Base-by-base conservation (phyloP, 2,329 filamentous ascomycete genomes). In the Beauveria asiatica region DNA sequence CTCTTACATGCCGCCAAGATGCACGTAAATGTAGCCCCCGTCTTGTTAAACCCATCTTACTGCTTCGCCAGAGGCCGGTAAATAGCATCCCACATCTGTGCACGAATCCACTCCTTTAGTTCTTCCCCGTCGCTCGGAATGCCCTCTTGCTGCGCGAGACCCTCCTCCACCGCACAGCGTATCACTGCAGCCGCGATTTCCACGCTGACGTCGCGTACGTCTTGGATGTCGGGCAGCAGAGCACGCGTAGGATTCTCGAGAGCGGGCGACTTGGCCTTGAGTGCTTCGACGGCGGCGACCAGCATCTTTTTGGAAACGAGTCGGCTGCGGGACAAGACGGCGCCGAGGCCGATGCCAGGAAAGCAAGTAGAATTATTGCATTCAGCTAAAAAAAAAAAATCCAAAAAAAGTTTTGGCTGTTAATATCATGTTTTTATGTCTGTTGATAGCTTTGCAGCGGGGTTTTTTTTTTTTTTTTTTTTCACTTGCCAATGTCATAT, bases 311-410 rank as follows among this genome's bases (percentile, higher is more conserved):
- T 86, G 0, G 87, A 88, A 30, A 96, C 74, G 0, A 85, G 78
- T 13, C 76, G 79, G 3, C 87, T 80, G 16, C 89, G 84, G 27
- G 80, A 86, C 1, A 96, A 81, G 0, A 96, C 83, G 8, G 83
- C 83, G 11, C 90, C 92, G 1, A 96, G 84, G 0, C 90, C 91
- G 61, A 96, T 93, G 0, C 90, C 90, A 0, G 91, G 91, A 72
- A 95, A 96, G 17, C 88, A 88, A 39, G 89, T 89, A 1, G 85
- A 88, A 74, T 96, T 96, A 75, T 96, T 96, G 75, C 92, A 96
- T 72, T 96, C 91, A 25, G 90, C 50, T 52, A 52, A 1, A 5
- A 13, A 37, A 19, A 13, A 19, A 4, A 25, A 27, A 8, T 7
- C 7, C 1, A 27, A 13, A 37, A 21, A 5, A 19, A 4, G 8